Evolutionary conservation across 1,284 basidiomycete genomes (phyloP), one percentile per base, ranked within the genome.

Genomic region (Fomitopsis betulina): DNA sequence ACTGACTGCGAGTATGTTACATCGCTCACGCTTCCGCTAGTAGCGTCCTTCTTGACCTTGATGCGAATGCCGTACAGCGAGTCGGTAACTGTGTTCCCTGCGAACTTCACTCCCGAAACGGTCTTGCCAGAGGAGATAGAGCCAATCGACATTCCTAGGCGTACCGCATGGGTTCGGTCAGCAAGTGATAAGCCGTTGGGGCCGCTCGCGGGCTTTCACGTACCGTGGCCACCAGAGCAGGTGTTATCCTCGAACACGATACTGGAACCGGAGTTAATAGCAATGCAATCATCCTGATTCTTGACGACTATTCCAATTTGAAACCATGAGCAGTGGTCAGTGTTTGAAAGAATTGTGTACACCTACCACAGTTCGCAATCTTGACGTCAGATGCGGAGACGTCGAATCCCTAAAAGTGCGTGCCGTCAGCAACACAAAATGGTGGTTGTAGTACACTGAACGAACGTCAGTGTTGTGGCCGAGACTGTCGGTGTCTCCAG

Each of bases 271-370:
- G 68, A 70, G 68, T 84, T 85, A 65, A 86, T 81, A 9, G 85
- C 82, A 33, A 87, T 67, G 60, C 85, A 86, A 64, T 87, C 84
- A 59, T 87, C 85, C 75, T 86, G 69, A 59, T 71, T 71, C 33
- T 55, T 33, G 19, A 55, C 54, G 38, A 55, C 54, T 49, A 53
- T 37, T 13, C 58, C 21, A 47, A 39, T 4, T 2, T 5, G 15
- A 7, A 38, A 12, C 23, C 21, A 50, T 50, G 27, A 25, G 17
- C 7, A 15, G 6, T 15, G 50, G 9, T 35, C 13, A 47, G 21
- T 37, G 33, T 10, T 8, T 10, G 33, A 50, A 23, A 25, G 6
- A 4, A 6, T 27, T 25, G 6, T 25, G 6, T 25, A 32, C 33
- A 37, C n/a, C 35, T 27, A 58, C 55, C 55, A 21, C 35, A 52